Evolutionary conservation across 495 filamentous ascomycete species (phyloP).

Genomic region (Aspergillus kassunensis): DNA sequence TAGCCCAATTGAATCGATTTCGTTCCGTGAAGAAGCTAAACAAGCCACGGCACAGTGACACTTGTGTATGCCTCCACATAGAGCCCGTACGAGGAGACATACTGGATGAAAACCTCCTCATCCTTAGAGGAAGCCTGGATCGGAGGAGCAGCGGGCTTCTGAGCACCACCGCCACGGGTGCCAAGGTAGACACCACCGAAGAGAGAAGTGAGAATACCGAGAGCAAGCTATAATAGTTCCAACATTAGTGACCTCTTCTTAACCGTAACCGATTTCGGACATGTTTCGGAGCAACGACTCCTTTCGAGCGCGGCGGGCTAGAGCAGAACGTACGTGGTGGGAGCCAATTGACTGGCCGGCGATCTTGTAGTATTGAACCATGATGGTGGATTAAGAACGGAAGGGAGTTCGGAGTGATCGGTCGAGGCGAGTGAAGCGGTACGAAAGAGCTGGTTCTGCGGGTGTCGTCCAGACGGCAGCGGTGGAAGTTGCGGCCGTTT

Average conservation of each 20-base stretch:
- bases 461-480: slow-evolving; percentile 12
- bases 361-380: slow-evolving; percentile 83
- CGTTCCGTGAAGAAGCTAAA: too few relatives aligned
- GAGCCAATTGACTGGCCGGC: slow-evolving; percentile 90
- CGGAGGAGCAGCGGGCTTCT: slow-evolving; percentile 61
- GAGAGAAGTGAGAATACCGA: slow-evolving; percentile 67
- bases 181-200: slow-evolving; percentile 55
- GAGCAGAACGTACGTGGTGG: slow-evolving; percentile 69
- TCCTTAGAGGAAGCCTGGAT: slow-evolving; percentile 86
- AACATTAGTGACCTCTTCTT: neutral
- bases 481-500: slow-evolving; percentile 22
- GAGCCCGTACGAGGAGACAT: slow-evolving; percentile 37
- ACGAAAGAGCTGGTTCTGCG: slow-evolving; percentile 13
- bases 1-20: too few relatives aligned
- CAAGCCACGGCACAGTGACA: too few relatives aligned
- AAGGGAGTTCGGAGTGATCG: slow-evolving; percentile 19
- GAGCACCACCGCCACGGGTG: slow-evolving; percentile 54
- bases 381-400: slow-evolving; percentile 50
- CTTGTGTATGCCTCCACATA: too few relatives aligned
- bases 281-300: neutral
- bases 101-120: slow-evolving; percentile 98
- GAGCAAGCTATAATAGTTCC: slow-evolving; percentile 64
- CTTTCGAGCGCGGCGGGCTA: slow-evolving; percentile 4
- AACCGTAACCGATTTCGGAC: neutral
- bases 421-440: slow-evolving; percentile 23